Conservation (phyloP, 768 basidiomycete species). For the Goffeauzyma gilvescens region DNA sequence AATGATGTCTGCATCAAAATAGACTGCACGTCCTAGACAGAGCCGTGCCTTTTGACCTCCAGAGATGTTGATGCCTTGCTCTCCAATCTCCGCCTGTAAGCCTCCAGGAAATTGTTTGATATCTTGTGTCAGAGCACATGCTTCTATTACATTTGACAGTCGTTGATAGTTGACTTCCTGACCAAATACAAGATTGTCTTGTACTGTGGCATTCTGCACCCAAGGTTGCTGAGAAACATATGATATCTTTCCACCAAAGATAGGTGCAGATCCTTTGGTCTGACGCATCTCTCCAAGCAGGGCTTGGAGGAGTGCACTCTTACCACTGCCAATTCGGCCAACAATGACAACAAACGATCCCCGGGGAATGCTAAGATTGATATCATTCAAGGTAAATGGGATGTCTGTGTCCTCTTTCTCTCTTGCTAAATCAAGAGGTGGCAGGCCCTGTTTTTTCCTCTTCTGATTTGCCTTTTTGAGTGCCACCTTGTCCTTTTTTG, state of each 20-base stretch:
- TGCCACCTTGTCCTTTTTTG: neutral
- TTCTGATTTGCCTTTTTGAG: neutral
- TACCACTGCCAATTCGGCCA: constrained; percentile 27
- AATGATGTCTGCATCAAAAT: constrained; percentile 18
- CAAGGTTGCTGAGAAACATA: constrained; percentile 30
- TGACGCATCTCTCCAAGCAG: constrained; percentile 28
- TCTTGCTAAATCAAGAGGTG: neutral
- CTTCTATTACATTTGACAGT: constrained; percentile 17
- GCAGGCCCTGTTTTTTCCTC: neutral
- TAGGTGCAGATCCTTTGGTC: constrained; percentile 9
- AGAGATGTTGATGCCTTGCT: constrained; percentile 42
- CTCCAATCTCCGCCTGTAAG: constrained; percentile 28
- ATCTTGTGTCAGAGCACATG: constrained; percentile 21
- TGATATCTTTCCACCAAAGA: constrained; percentile 21
- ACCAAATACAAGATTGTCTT: constrained; percentile 29
- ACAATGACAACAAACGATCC: constrained; percentile 25
- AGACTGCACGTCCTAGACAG: constrained; percentile 23
- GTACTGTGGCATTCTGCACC: constrained; percentile 27
- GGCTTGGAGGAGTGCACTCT: constrained; percentile 22
- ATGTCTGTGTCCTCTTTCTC: neutral
- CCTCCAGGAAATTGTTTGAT: constrained; percentile 19
- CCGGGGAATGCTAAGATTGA: constrained; percentile 13
- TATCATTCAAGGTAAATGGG: constrained; percentile 40
- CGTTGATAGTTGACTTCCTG: constrained; percentile 12
- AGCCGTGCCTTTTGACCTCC: constrained; percentile 28